phyloP scores from a whole-genome alignment of 1,284 basidiomycete genomes.

The Melampsora americana region DNA sequence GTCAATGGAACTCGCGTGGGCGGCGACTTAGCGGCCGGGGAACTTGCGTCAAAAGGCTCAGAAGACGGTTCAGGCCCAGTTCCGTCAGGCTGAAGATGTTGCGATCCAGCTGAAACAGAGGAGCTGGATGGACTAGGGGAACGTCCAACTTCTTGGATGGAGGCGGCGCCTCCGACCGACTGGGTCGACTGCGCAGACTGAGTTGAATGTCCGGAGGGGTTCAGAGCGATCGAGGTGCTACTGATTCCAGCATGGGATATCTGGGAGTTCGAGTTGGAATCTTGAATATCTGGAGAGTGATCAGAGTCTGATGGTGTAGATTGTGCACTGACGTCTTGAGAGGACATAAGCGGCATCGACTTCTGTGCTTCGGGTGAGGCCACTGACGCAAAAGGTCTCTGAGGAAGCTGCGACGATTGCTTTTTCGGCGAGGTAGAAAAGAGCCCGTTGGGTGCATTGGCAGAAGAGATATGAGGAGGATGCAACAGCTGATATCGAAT shows the following conservation, averaged over 20 bases:
- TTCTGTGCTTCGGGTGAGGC: conserved; percentile 54
- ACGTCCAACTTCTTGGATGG: conserved; percentile 12
- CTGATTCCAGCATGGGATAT: conserved; percentile 18
- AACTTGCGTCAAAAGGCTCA: background rate
- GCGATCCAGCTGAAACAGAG: conserved; percentile 26
- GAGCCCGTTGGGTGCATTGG: conserved; percentile 47
- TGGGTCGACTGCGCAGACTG: conserved; percentile 19
- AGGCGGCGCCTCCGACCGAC: conserved; percentile 17
- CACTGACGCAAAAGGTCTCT: conserved; percentile 55
- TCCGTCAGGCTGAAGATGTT: conserved; percentile 12
- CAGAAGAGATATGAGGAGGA: conserved; percentile 47
- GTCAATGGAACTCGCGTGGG: background rate
- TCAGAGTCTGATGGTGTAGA: conserved; percentile 18
- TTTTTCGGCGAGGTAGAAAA: conserved; percentile 42
- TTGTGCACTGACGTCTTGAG: conserved; percentile 5
- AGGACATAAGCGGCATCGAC: conserved; percentile 56
- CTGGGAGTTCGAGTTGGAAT: conserved; percentile 25
- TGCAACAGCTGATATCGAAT: conserved; percentile 25
- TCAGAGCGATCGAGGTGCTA: conserved; percentile 31
- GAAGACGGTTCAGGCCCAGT: background rate
- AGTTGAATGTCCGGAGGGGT: conserved; percentile 35
- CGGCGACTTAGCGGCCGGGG: background rate
- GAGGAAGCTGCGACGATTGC: conserved; percentile 51
- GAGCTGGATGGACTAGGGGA: conserved; percentile 41
- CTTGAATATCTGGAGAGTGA: conserved; percentile 6